Conservation (phyloP, 2,329 filamentous ascomycete genomes). For the Fusarium zealandicum region DNA sequence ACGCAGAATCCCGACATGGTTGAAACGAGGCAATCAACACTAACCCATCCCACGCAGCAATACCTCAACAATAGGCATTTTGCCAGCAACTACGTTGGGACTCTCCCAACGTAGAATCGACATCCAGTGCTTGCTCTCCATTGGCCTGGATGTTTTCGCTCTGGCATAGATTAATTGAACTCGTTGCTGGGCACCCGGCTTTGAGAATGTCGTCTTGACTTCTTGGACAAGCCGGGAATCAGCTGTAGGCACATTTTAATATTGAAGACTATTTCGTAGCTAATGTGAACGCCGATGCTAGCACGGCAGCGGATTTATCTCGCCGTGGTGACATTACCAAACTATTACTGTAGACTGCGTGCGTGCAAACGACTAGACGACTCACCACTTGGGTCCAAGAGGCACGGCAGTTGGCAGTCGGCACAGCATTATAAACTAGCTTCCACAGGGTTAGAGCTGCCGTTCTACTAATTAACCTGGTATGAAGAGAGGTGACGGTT, state of each 20-base stretch:
- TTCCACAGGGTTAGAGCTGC: conserved; percentile 1
- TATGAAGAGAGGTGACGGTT: conserved; percentile 4
- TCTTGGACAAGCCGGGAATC: conserved; percentile 63
- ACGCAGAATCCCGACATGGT: not conserved
- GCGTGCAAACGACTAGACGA: not conserved
- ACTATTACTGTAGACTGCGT: not conserved
- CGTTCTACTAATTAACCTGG: conserved; percentile 17
- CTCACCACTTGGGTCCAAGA: conserved; percentile 2
- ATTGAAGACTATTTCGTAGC: not conserved
- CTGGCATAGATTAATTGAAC: conserved; percentile 60
- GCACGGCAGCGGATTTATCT: not conserved
- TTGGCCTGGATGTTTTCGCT: conserved; percentile 63
- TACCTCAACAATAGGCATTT: conserved; percentile 19
- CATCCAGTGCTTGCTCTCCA: conserved; percentile 55
- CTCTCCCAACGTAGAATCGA: conserved; percentile 53
- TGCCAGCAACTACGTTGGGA: conserved; percentile 49
- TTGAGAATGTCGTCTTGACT: conserved; percentile 63
- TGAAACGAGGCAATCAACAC: not conserved
- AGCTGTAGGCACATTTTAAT: conserved; percentile 62
- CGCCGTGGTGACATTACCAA: not conserved
- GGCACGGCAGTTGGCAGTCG: conserved; percentile 29
- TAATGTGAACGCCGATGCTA: not conserved
- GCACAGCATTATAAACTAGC: conserved; percentile 8
- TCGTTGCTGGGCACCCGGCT: conserved; percentile 65
- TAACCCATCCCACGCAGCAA: conserved; percentile 12